phyloP scores from a whole-genome alignment of 805 yeast genomes.

The Lipomyces oligophaga region DNA sequence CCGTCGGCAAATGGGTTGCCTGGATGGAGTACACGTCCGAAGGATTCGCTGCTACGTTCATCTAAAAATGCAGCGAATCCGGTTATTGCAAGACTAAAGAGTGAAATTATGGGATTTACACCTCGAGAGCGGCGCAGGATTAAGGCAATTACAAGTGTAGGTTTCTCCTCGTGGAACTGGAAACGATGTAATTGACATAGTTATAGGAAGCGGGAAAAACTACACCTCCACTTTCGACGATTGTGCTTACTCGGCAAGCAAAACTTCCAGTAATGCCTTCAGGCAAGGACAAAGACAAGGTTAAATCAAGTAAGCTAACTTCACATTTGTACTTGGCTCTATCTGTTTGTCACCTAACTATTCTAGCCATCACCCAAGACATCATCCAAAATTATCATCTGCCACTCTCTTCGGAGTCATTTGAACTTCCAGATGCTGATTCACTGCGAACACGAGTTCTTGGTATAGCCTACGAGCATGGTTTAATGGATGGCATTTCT shows the following conservation, averaged over 20 bases:
- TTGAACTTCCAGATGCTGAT: constrained; percentile 77
- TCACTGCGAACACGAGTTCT: constrained; percentile 62
- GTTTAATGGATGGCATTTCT: constrained; percentile 75
- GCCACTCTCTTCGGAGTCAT: constrained; percentile 71
- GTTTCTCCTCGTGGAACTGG: constrained; percentile 1
- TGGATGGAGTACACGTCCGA: constrained; percentile 49
- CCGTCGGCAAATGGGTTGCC: constrained; percentile 46
- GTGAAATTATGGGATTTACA: constrained; percentile 81
- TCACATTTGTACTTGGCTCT: neutral
- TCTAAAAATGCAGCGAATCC: constrained; percentile 40
- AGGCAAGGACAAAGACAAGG: constrained; percentile 40
- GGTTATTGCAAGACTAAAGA: constrained; percentile 78
- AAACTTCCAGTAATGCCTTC: constrained; percentile 82
- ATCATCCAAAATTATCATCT: constrained; percentile 80
- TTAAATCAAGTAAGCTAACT: constrained; percentile 20
- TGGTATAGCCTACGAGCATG: constrained; percentile 86
- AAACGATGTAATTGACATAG: neutral
- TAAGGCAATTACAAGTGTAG: constrained; percentile 60
- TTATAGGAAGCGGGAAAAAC: constrained; percentile 69
- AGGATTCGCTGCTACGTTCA: constrained; percentile 48
- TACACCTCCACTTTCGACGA: constrained; percentile 43
- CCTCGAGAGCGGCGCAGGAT: constrained; percentile 79
- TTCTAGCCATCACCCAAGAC: constrained; percentile 77
- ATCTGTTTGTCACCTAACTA: neutral
- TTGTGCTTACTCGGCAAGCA: constrained; percentile 44